Evolutionary conservation across 1,284 basidiomycete species (phyloP).

Genomic region (Leccinum proliferum): DNA sequence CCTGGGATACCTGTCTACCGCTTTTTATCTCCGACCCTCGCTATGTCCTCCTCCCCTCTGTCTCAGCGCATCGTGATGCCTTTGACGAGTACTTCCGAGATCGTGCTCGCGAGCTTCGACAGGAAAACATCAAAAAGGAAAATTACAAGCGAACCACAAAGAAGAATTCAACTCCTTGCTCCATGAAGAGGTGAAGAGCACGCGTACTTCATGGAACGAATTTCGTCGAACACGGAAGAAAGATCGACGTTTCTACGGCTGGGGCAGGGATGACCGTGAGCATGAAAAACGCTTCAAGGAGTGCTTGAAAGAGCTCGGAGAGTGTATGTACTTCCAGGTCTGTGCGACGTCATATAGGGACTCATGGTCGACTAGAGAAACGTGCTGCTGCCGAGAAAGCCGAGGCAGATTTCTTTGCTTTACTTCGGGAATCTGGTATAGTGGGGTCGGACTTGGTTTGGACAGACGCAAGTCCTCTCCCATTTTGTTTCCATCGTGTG

Average conservation of each 20-base stretch:
- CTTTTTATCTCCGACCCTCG: constrained; percentile 90
- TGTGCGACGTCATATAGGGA: constrained; percentile 3
- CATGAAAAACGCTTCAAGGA: constrained; percentile 87
- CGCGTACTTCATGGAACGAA: constrained; percentile 85
- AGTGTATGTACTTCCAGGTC: constrained; percentile 52
- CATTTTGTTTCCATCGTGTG: neutral
- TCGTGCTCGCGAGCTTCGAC: constrained; percentile 75
- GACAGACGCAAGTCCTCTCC: constrained; percentile 56
- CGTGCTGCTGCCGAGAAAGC: constrained; percentile 79
- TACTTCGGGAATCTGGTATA: constrained; percentile 64
- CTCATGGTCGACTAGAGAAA: constrained; percentile 53
- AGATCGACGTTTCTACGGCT: constrained; percentile 84
- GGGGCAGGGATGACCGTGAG: constrained; percentile 89
- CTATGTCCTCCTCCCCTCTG: constrained; percentile 82
- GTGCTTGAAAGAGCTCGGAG: constrained; percentile 83
- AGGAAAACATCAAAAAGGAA: constrained; percentile 65
- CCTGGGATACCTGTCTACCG: constrained; percentile 94
- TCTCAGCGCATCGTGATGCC: constrained; percentile 80
- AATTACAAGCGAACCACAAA: constrained; percentile 57
- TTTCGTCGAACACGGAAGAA: constrained; percentile 88
- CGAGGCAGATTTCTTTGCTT: constrained; percentile 75
- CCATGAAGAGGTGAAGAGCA: constrained; percentile 81
- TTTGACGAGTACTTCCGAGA: constrained; percentile 97
- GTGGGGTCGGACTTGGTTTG: constrained; percentile 53
- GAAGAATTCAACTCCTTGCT: constrained; percentile 79